Base-by-base conservation (phyloP, 2,329 filamentous ascomycete species). In the Fusarium sp. region DNA sequence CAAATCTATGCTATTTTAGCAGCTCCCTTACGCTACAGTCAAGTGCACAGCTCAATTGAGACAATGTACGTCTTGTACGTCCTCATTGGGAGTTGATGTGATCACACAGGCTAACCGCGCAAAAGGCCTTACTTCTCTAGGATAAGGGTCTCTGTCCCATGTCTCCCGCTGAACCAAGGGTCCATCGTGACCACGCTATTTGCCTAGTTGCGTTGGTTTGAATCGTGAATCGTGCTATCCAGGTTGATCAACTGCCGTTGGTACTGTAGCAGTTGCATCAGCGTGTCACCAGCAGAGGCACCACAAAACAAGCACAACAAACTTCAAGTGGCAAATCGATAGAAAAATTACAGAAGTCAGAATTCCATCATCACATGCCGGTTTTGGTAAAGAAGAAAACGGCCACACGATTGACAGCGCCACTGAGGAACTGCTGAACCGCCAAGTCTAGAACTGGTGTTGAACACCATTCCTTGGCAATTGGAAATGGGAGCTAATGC, bases 401-500 rank as follows among this genome's bases (percentile, higher is more conserved):
- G 20, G 20, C 5, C 8, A 20, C 44, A 18, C 30, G 48, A 43
- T 43, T 32, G 16, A 49, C 51, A 38, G 46, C 67, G 67, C 67
- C 67, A 70, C 67, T 34, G 52, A 22, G 38, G 30, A 49, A 22
- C 53, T n/a, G 43, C 57, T 67, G 67, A 63, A 61, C 46, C 18
- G 30, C 29, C 38, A 46, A 63, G 58, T 54, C 64, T 64, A 64
- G 58, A 58, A 64, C 49, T 24, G 38, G 41, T 61, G 30, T 44
- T 61, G 30, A 44, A 32, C 38, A 38, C 46, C 63, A 65, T 66
- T 55, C 61, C 55, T 62, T 56, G 62, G 65, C 64, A 32, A 38
- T 38, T 44, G 20, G 15, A 34, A 30, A 43, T 46, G 62, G 45
- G 52, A 62, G 62, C 64, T 67, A 67, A 67, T 67, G 64, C 62